Conservation (phyloP, 345 rosid genomes). For the Citrus sinensis region DNA sequence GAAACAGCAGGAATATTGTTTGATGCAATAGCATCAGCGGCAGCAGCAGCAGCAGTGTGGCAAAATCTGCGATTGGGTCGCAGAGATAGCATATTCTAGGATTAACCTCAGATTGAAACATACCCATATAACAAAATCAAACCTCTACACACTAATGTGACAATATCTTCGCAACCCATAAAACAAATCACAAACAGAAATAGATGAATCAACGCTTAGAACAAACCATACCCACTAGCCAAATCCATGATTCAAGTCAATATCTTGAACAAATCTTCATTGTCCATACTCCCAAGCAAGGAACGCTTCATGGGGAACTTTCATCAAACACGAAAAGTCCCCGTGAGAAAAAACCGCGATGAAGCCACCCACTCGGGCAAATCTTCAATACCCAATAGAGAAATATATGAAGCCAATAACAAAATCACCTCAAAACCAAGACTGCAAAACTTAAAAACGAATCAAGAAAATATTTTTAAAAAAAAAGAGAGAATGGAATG, state of each 20-base stretch:
- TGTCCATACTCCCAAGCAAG: background rate
- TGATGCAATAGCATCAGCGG: conserved; percentile 27
- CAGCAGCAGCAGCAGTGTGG: conserved; percentile 28
- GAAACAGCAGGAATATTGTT: conserved; percentile 14
- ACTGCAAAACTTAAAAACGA: background rate
- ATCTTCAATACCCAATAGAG: background rate
- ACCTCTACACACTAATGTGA: background rate
- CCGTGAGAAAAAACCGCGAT: background rate
- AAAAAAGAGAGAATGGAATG: too few relatives aligned
- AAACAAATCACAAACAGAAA: background rate
- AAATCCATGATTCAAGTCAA: background rate
- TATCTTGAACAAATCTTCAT: background rate
- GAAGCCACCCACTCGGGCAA: background rate
- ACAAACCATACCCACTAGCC: background rate
- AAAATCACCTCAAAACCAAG: background rate
- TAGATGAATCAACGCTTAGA: background rate
- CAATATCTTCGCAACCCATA: conserved; percentile 12
- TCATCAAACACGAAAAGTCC: background rate
- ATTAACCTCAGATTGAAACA: conserved; percentile 41
- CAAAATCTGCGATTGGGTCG: conserved; percentile 53
- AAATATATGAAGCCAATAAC: background rate
- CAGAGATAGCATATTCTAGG: conserved; percentile 59
- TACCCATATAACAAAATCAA: conserved; percentile 29
- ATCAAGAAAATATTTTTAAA: background rate
- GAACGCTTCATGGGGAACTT: conserved; percentile 1